phyloP scores from a whole-genome alignment of 1,284 basidiomycete genomes.

The Chalciporus sp. region DNA sequence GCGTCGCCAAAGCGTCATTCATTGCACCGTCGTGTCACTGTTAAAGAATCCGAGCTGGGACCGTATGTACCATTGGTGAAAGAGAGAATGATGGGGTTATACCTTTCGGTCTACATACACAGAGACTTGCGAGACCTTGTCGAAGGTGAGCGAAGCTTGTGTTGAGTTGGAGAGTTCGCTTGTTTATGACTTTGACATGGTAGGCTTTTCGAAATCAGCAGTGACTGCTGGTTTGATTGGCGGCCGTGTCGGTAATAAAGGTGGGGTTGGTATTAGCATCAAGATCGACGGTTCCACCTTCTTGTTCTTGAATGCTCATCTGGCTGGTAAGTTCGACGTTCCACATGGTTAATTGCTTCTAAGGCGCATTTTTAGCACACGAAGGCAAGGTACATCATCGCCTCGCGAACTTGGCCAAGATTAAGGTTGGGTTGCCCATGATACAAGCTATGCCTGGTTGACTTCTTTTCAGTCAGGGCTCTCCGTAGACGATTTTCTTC shows the following conservation, averaged over 20 bases:
- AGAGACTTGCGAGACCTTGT: slow-evolving; percentile 64
- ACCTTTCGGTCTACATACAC: slow-evolving; percentile 74
- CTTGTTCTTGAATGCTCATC: slow-evolving; percentile 85
- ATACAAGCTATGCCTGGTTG: slow-evolving; percentile 3
- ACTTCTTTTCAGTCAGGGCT: slow-evolving; percentile 53
- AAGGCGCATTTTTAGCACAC: slow-evolving; percentile 55
- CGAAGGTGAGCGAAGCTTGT: slow-evolving; percentile 44
- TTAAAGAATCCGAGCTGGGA: slow-evolving; percentile 51
- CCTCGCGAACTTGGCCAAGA: slow-evolving; percentile 72
- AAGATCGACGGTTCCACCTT: slow-evolving; percentile 75
- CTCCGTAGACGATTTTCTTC: slow-evolving; percentile 66
- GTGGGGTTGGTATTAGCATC: slow-evolving; percentile 81
- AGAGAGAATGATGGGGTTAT: slow-evolving; percentile 88
- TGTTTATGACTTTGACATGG: slow-evolving; percentile 6
- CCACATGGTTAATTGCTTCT: background rate
- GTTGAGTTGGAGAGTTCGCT: background rate
- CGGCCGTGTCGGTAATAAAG: slow-evolving; percentile 85
- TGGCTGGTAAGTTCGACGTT: slow-evolving; percentile 60
- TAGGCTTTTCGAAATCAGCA: slow-evolving; percentile 67
- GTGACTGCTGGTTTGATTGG: slow-evolving; percentile 88
- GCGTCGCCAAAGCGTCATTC: slow-evolving; percentile 30
- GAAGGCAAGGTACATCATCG: slow-evolving; percentile 71
- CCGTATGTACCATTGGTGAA: slow-evolving; percentile 83
- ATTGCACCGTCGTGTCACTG: slow-evolving; percentile 37
- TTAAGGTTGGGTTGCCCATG: slow-evolving; percentile 52